phyloP scores from a whole-genome alignment of 139 green algal genomes.

The Haematococcus sp. region DNA sequence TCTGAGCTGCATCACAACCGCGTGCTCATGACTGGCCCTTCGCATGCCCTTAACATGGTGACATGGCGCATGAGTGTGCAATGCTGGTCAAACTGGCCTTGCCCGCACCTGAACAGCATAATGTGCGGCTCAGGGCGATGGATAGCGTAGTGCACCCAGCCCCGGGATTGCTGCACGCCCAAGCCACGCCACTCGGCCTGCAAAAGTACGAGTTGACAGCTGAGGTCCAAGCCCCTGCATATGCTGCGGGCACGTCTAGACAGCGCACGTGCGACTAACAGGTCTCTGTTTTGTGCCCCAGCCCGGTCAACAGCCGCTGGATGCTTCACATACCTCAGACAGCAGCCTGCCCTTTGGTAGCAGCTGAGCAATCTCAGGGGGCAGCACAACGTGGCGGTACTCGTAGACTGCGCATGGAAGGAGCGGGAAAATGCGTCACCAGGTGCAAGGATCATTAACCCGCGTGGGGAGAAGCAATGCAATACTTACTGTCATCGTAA shows the following conservation, averaged over 20 bases:
- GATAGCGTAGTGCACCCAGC: conserved; percentile 97
- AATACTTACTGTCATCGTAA: conserved; percentile 69
- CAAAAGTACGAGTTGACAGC: not conserved
- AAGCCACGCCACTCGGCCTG: conserved; percentile 87
- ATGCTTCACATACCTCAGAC: conserved; percentile 78
- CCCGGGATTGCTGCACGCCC: conserved; percentile 94
- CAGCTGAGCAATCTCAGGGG: conserved; percentile 82
- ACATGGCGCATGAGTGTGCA: not conserved
- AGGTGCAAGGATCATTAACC: too few relatives aligned
- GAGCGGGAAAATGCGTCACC: too few relatives aligned
- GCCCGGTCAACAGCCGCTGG: not conserved
- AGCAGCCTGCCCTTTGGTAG: conserved; percentile 91
- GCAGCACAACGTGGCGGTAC: conserved; percentile 91
- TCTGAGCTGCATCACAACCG: too few relatives aligned
- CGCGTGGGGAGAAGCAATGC: not conserved
- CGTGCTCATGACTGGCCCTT: too few relatives aligned
- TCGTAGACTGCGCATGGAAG: conserved; percentile 25
- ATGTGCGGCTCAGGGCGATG: conserved; percentile 96
- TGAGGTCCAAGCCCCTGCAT: not conserved
- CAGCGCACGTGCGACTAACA: too few relatives aligned
- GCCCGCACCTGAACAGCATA: conserved; percentile 88
- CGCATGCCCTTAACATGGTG: too few relatives aligned
- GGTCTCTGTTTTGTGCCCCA: too few relatives aligned
- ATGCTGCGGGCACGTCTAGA: too few relatives aligned
- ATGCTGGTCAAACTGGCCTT: not conserved